Evolutionary conservation across 768 basidiomycete species (phyloP), one percentile per base, ranked within the genome.

Genomic region (Suillus subaureus): DNA sequence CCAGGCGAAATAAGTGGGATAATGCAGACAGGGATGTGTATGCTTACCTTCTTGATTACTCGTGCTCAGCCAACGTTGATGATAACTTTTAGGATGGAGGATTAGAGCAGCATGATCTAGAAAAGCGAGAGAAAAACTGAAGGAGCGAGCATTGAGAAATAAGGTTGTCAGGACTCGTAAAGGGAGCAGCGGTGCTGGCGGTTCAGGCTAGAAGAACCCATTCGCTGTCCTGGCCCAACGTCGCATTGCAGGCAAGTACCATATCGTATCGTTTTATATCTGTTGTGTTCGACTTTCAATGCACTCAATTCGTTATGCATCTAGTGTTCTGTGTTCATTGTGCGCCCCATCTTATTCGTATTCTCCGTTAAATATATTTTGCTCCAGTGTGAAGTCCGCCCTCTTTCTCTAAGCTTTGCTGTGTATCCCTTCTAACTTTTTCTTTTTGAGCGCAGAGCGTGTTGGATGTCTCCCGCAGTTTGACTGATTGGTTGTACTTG

Each of bases 101-200:
- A 37, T n/a, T 66, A 40, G 40, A 52, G 60, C 13, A 64, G 64
- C 31, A 65, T 15, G 91, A 91, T 42, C 79, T 94, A 54, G 86
- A 87, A 70, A 85, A 80, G 69, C 77, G 89, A 64, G 93, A 94
- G 72, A 93, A 85, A 68, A 94, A 72, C 73, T 94, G 66, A 94
- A 93, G 74, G 93, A 94, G 70, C 86, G 80, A 73, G 91, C 92
- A 16, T 75, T 94, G 73, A 84, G 93, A 71, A 93, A 94, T 72
- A 94, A 94, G 73, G 93, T 94, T 55, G 82, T 88, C 62, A 82
- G 89, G 72, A 90, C 89, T 37, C 81, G 91, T 69, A 92, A 90
- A 73, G 79, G 73, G 21, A 80, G 77, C 66, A 69, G 69, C 54
- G 73, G 72, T 18, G 58, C 63, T n/a, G 52, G n/a, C 1, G 67